Percentiles rank a stretch among this genome's conserved stretches.
Evolutionary conservation across 192 early-diverging fungal species (phyloP).

Genomic region (Obelidium mucronatum): DNA sequence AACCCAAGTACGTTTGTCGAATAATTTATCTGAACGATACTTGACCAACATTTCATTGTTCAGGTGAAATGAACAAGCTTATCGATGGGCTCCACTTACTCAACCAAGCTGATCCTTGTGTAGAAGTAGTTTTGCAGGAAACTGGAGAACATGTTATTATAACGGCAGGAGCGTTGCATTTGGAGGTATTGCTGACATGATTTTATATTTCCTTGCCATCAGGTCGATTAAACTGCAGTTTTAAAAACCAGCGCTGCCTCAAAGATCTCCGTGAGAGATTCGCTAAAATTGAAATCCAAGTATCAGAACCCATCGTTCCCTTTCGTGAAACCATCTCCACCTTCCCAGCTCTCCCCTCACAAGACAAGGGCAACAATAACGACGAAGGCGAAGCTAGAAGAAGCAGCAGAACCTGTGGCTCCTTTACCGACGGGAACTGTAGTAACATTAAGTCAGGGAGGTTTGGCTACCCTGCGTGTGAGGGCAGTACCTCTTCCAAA

Average conservation of each 20-base stretch:
- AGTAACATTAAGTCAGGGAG: conserved; percentile 64
- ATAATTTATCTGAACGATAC: conserved; percentile 28
- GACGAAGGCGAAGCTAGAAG: not conserved
- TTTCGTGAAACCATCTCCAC: conserved; percentile 91
- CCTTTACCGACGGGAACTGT: conserved; percentile 68
- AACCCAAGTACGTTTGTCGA: conserved; percentile 69
- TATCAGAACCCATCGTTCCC: conserved; percentile 94
- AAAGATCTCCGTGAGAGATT: conserved; percentile 93
- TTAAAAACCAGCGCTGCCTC: conserved; percentile 77
- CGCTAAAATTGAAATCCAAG: conserved; percentile 93
- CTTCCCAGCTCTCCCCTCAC: conserved; percentile 34
- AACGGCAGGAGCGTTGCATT: conserved; percentile 95
- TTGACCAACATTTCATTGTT: not conserved
- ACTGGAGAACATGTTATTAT: conserved; percentile 98
- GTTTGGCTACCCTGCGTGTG: conserved; percentile 65
- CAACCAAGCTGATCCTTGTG: conserved; percentile 95
- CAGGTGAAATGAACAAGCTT: conserved; percentile 84
- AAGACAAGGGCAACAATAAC: not conserved
- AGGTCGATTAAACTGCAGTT: conserved; percentile 8
- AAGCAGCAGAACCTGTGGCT: not conserved
- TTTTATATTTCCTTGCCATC: too few relatives aligned
- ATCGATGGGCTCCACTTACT: conserved; percentile 85
- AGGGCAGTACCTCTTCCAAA: conserved; percentile 76
- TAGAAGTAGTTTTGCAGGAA: conserved; percentile 89
- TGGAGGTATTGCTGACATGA: conserved; percentile 85